Evolutionary conservation across 768 basidiomycete species (phyloP), one percentile per base, ranked within the genome.

Genomic region (Leccinum uliginosum): DNA sequence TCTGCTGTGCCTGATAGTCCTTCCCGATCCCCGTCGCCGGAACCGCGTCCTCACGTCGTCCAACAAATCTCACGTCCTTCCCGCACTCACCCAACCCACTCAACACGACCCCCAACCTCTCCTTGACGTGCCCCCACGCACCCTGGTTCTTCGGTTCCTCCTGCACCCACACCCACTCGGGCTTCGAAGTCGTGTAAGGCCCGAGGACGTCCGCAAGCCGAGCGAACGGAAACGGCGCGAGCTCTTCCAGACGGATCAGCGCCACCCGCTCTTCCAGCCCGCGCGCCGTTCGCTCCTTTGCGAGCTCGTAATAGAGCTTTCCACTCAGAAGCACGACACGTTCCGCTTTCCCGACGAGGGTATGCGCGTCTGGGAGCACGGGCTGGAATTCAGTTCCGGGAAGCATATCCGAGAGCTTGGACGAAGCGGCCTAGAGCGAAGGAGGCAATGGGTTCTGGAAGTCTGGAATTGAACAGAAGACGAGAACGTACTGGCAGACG

Each of bases 81-180:
- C n/a, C 38, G 64, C 59, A 32, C 12, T 59, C 56, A 57, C 78
- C 71, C 71, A 73, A 58, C 46, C 62, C 71, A 21, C 70, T 68
- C 62, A 92, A 67, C 29, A 91, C 78, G 21, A 60, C 66, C 6
- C 74, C 73, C 54, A 93, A 71, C 61, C 92, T 75, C 2, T 76
- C 75, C 35, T 68, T 70, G 44, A 91, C 87, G 72, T 91, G 87
- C 12, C 74, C 69, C 76, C 80, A 94, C 3, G 87, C 83, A 2
- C 93, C 93, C 70, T 95, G 93, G 67, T 97, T 96, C 67, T 76
- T 82, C 3, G 93, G 86, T 66, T 95, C 93, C 66, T 95, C 93
- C 68, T 97, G 93, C 17, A 91, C 75, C 84, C 89, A 96, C 8
- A 80, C 46, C 63, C 61, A 72, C 26, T 62, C 71, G 1, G 49